phyloP scores from a whole-genome alignment of 441 rosid species.

The Pelargonium citronellum region DNA sequence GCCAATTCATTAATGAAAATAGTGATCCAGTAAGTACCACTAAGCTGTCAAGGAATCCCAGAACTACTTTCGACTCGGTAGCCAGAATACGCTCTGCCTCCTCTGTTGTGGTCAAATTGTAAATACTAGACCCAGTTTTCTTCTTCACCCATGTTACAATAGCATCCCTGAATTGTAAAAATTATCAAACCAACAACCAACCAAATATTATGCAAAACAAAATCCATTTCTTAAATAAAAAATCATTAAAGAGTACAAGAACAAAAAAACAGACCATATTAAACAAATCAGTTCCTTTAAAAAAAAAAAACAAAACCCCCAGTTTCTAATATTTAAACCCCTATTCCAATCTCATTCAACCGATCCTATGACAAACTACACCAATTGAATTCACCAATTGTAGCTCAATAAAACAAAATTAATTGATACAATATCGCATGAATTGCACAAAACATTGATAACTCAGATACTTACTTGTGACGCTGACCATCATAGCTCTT shows the following conservation, averaged over 20 bases:
- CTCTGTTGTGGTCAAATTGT: slow-evolving; percentile 64
- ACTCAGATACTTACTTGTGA: slow-evolving; percentile 11
- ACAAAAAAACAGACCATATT: not conserved
- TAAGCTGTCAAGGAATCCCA: slow-evolving; percentile 78
- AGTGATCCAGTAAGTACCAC: slow-evolving; percentile 42
- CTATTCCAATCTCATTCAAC: not conserved
- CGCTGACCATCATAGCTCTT: slow-evolving; percentile 27
- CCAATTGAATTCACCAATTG: slow-evolving; percentile 11
- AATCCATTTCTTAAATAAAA: not conserved
- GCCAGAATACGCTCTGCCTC: slow-evolving; percentile 80
- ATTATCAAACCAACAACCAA: not conserved
- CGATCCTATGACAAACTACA: not conserved
- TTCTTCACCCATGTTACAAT: slow-evolving; percentile 92
- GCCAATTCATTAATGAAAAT: not conserved
- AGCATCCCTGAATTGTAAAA: not conserved
- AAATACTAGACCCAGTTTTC: slow-evolving; percentile 86
- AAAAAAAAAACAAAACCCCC: not conserved
- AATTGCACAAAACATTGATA: not conserved
- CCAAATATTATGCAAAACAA: not conserved
- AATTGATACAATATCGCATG: too few relatives aligned
- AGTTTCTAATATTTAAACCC: not conserved
- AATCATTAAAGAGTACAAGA: not conserved
- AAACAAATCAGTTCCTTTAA: not conserved
- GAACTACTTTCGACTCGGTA: slow-evolving; percentile 64
- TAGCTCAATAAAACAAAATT: not conserved